Conservation (phyloP, 352 stramenopile species). For the Phytophthora constricta region DNA sequence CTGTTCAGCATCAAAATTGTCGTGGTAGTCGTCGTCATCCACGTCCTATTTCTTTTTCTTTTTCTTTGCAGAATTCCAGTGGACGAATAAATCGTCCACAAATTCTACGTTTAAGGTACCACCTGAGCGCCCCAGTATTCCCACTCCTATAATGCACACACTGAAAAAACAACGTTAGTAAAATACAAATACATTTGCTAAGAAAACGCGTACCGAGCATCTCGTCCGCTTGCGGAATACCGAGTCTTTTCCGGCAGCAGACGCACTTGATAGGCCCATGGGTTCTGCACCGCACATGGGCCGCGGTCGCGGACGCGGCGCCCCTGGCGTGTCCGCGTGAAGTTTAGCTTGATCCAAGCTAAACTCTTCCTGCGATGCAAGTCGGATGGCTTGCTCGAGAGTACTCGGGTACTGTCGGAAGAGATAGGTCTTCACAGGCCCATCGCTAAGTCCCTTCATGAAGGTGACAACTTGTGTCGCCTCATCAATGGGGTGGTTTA, state of each 20-base stretch:
- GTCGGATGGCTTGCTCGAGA: too few species aligned
- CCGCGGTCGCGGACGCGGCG: too few species aligned
- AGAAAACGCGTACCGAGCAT: background rate
- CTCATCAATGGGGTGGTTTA: too few species aligned
- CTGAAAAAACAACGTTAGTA: background rate
- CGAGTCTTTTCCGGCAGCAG: slow-evolving; percentile 23
- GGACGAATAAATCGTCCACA: slow-evolving; percentile 5
- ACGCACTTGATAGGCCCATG: too few species aligned
- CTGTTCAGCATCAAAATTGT: background rate
- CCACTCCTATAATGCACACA: slow-evolving; percentile 9
- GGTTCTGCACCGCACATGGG: too few species aligned
- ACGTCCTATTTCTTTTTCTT: background rate
- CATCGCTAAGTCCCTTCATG: too few species aligned
- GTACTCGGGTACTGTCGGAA: too few species aligned
- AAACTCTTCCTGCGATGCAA: too few species aligned
- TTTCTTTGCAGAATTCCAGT: slow-evolving; percentile 15
- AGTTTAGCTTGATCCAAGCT: too few species aligned
- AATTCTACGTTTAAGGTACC: slow-evolving; percentile 5
- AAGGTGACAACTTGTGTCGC: too few species aligned
- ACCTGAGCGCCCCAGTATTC: background rate
- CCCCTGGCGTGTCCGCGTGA: too few species aligned
- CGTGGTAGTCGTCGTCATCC: slow-evolving; percentile 9
- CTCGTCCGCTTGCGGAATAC: slow-evolving; percentile 9
- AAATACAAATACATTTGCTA: background rate
- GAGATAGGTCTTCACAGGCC: too few species aligned